Base-by-base conservation (phyloP, 441 rosid genomes). In the Eruca vesicaria region DNA sequence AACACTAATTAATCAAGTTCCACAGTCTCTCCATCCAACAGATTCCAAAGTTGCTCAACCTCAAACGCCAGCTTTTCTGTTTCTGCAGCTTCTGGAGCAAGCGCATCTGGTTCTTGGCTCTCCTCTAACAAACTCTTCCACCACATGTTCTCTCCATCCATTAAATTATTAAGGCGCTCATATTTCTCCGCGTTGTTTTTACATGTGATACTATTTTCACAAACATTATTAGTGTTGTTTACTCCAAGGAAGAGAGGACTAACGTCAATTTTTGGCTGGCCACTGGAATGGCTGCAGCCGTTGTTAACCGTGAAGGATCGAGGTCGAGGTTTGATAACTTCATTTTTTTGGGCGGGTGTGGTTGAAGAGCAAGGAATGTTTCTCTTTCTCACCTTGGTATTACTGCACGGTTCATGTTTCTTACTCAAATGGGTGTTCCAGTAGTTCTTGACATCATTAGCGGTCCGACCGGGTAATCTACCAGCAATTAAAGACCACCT, bases 401-500 rank as follows among this genome's bases (percentile, higher is more conserved):
- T 61, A 31, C 43, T 19, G 9, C 21, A 60, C 2, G 57, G 18
- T n/a, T 32, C 71, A 0, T 11, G 58, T 20, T 80, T 81, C 66
- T 82, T 88, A 36, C 64, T 15, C 8, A 74, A 33, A 26, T 80
- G 82, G 1, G 87, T 58, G 76, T 82, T 84, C 84, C 85, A 84
- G 9, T 74, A 82, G 35, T 88, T 86, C 69, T 88, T 84, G 20
- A 88, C 82, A 45, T 84, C 86, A 62, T 88, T 86, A 9, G 80
- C 86, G 0, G 89, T 86, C 63, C 87, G 80, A 70, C 86, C 88
- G 2, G 92, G 87, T 7, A 88, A 45, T 62, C 90, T 68, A n/a
- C 87, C 85, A 10, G 90, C 86, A 61, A 86, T 88, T 2, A 88
- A 62, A 0, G 86, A 77, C 91, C 89, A 88, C 52, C 87, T 83